Conservation (phyloP, 257 asterid species). For the Solanum chiquidenum region DNA sequence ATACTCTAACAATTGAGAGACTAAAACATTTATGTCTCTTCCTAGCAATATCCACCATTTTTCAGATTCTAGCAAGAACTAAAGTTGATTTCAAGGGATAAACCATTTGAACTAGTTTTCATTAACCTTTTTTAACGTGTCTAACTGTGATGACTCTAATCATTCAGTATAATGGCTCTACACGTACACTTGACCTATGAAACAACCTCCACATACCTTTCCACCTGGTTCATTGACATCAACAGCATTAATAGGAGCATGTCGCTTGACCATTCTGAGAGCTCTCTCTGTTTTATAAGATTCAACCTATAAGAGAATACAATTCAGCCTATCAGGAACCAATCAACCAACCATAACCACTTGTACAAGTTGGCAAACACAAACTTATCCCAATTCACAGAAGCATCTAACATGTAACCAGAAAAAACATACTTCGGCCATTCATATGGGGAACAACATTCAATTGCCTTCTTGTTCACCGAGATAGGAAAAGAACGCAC, state of each 20-base stretch:
- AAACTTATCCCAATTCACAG: neutral
- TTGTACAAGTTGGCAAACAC: neutral
- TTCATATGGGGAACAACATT: neutral
- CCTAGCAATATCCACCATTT: neutral
- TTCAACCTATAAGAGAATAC: conserved; percentile 48
- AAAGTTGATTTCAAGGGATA: neutral
- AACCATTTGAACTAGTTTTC: neutral
- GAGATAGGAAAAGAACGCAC: neutral
- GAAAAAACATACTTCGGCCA: neutral
- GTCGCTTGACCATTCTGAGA: conserved; percentile 67
- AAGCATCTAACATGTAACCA: neutral
- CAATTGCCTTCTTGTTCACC: neutral
- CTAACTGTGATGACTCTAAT: neutral
- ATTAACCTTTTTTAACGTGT: neutral
- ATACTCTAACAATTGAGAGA: neutral
- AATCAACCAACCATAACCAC: neutral
- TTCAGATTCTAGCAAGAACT: neutral
- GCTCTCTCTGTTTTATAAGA: conserved; percentile 54
- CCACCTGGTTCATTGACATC: conserved; percentile 22
- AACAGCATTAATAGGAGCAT: conserved; percentile 34
- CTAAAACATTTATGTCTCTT: neutral
- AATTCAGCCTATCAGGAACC: neutral
- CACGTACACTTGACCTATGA: neutral
- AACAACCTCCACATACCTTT: conserved; percentile 6
- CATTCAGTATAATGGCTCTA: neutral